Evolutionary conservation across 176 grass and related monocot species (phyloP).

Genomic region (Guadua angustifolia): DNA sequence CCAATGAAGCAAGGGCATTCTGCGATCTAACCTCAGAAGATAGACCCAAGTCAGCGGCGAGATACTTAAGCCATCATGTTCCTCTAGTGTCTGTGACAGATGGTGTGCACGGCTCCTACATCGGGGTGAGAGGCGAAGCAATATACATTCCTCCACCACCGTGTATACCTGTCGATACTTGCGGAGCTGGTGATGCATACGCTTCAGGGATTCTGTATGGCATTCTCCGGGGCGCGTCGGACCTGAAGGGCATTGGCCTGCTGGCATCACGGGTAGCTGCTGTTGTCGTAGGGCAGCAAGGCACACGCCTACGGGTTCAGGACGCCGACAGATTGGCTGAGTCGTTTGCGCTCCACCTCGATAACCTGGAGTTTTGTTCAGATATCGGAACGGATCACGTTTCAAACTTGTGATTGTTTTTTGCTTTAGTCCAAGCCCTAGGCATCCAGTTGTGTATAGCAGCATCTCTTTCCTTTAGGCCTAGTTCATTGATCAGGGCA

Average conservation of each 20-base stretch:
- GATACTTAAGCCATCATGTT: slow-evolving; percentile 76
- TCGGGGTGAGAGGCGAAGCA: slow-evolving; percentile 82
- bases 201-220: slow-evolving; percentile 88
- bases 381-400: slow-evolving; percentile 60
- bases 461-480: slow-evolving; percentile 38
- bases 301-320: slow-evolving; percentile 73
- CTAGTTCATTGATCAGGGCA: slow-evolving; percentile 24
- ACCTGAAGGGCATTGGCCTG: slow-evolving; percentile 77
- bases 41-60: slow-evolving; percentile 62
- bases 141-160: slow-evolving; percentile 83
- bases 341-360: slow-evolving; percentile 66
- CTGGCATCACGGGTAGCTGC: slow-evolving; percentile 57
- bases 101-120: slow-evolving; percentile 74
- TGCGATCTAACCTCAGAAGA: slow-evolving; percentile 62
- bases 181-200: slow-evolving; percentile 89
- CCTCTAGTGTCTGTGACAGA: slow-evolving; percentile 77
- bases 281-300: slow-evolving; percentile 67
- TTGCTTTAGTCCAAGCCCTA: not conserved
- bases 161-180: slow-evolving; percentile 74
- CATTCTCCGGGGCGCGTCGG: slow-evolving; percentile 72
- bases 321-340: slow-evolving; percentile 68
- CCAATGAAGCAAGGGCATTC: slow-evolving; percentile 72
- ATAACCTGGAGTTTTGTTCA: slow-evolving; percentile 62
- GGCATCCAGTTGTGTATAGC: slow-evolving; percentile 44
- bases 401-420: slow-evolving; percentile 53